These are phyloP conservation scores for Malassezia obtusa DNA, from an alignment of 1,284 basidiomycete species.

Conservation along the genomic window DNA sequence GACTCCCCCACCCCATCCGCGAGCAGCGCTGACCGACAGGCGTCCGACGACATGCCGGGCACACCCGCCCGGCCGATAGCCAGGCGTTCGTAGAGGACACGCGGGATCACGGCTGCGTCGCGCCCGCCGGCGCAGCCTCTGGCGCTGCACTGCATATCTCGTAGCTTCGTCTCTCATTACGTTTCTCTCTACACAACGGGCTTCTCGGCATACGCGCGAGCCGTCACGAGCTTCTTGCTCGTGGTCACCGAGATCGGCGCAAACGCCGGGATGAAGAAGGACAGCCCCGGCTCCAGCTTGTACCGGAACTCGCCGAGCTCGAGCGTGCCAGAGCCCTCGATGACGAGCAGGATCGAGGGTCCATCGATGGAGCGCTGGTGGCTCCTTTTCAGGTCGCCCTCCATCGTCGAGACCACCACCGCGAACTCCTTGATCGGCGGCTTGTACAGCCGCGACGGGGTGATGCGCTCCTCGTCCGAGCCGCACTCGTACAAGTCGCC, in stretches of 20 bases:
- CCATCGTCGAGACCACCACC: constrained; percentile 57
- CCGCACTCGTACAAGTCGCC: no score
- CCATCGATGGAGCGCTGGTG: constrained; percentile 57
- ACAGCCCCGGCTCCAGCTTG: constrained; percentile 57
- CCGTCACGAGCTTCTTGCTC: no score
- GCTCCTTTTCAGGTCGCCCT: neutral
- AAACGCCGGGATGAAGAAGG: constrained; percentile 74
- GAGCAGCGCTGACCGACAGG: neutral
- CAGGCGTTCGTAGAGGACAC: no score
- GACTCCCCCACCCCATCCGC: neutral
- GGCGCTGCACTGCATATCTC: no score
- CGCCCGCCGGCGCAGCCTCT: no score
- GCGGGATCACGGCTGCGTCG: no score
- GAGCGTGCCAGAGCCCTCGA: constrained; percentile 58
- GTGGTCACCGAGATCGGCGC: constrained; percentile 56
- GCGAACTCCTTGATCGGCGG: constrained; percentile 92
- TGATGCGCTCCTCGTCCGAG: no score
- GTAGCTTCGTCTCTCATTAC: no score
- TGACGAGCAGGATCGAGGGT: constrained; percentile 72
- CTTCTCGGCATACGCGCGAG: no score
- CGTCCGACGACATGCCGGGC: no score
- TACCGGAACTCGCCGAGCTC: constrained; percentile 13
- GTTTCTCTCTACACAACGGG: no score
- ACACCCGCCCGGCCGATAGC: no score
- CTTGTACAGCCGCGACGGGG: constrained; percentile 59